These are phyloP conservation scores for Amylocystis lapponica DNA, from an alignment of 768 basidiomycete species.

Conservation along the genomic window DNA sequence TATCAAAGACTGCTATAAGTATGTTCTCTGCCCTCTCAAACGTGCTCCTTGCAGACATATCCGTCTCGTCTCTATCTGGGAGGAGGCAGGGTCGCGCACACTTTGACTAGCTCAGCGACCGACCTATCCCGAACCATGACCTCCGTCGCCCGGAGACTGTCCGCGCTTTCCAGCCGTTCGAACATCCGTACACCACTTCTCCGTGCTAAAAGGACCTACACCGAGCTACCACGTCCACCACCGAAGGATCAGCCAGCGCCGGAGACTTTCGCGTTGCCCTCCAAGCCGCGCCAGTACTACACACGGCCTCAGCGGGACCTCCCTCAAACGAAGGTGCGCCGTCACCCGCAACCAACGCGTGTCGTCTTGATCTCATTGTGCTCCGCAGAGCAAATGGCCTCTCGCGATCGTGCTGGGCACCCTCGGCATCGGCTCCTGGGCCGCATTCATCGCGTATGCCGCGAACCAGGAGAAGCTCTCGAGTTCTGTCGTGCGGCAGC, in stretches of 20 bases:
- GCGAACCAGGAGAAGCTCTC: slow-evolving; percentile 76
- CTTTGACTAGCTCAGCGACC: no score
- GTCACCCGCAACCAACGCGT: not conserved
- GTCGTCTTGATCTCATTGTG: not conserved
- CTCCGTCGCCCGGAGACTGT: no score
- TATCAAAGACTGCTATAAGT: no score
- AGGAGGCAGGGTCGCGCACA: no score
- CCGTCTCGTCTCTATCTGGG: no score
- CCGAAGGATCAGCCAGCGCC: slow-evolving; percentile 18
- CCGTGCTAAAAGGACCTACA: no score
- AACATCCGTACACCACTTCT: no score
- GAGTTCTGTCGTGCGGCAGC: slow-evolving; percentile 65
- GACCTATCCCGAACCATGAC: no score
- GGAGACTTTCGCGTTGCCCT: slow-evolving; percentile 39
- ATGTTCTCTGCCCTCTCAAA: no score
- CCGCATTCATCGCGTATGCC: slow-evolving; percentile 58
- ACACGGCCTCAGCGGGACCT: slow-evolving; percentile 37
- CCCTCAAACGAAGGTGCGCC: slow-evolving; percentile 36
- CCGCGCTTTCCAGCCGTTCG: no score
- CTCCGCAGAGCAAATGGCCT: slow-evolving; percentile 47
- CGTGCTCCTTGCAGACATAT: no score
- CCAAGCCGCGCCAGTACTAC: slow-evolving; percentile 41
- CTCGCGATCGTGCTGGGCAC: slow-evolving; percentile 41
- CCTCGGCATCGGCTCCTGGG: slow-evolving; percentile 60
- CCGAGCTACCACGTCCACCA: slow-evolving; percentile 7